Base-by-base conservation (phyloP, 495 filamentous ascomycete genomes). In the Halenospora varia region DNA sequence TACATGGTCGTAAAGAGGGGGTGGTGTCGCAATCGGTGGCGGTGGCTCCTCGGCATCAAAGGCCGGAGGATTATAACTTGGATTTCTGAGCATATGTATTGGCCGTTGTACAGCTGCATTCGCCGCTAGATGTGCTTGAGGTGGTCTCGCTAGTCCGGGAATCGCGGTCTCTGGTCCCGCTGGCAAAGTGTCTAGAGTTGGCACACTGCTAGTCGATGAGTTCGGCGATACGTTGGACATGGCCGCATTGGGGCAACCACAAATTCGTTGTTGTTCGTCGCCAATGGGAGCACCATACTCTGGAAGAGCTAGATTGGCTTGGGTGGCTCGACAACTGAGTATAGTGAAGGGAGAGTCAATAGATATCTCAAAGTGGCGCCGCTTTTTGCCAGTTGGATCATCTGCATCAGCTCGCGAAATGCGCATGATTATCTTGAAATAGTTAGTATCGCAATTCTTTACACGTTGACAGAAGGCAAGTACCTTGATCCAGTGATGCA, bases 401-500 rank as follows among this genome's bases (percentile, higher is more conserved):
- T 85, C 82, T 56, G 82, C 77, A 65, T 98, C 94, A 3, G 87
- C 73, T 63, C 91, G 92, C 19, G 92, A 96, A 35, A 98, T 87
- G 53, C 94, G 91, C 82, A 98, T 88, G 51, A 98, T 90, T 64
- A 98, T 94, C 94, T 98, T 59, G 10, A n/a, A 52, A 78, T 62
- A 68, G 62, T 57, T 48, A 53, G 48, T 20, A 44, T 49, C 26
- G 57, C n/a, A 66, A 56, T 8, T 24, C 13, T n/a, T 25, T 35
- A 35, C 10, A 48, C 57, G 25, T 25, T 13, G 26, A 23, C 4
- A 3, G 10, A 54, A 22, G 2, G 19, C 10, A 62, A 78, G 49
- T 82, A 95, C 94, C 85, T 98, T 98, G 66, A 98, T 97, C 94
- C 95, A 97, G 68, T 98, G 94, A 64, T 92, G 91, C 48, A 98